Conservation (phyloP, 140 eudicot species). For the Erigeron philadelphicus region DNA sequence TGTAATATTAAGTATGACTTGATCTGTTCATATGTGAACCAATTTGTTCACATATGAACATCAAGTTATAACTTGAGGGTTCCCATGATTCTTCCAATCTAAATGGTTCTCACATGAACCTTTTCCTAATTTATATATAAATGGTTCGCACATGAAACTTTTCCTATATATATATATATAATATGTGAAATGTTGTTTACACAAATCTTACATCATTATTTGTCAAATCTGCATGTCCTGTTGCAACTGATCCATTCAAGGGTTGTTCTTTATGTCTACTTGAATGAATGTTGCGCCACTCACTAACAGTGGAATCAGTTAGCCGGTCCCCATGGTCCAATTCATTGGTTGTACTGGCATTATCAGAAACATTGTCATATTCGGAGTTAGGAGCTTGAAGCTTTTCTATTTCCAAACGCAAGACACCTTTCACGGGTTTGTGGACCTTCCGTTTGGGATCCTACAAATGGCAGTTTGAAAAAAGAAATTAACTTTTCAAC, state of each 20-base stretch:
- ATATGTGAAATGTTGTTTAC: constrained; percentile 11
- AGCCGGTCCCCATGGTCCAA: constrained; percentile 51
- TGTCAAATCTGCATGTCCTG: constrained; percentile 43
- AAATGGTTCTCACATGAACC: too few species aligned
- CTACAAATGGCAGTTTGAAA: constrained; percentile 31
- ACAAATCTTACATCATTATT: constrained; percentile 61
- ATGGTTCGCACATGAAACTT: too few species aligned
- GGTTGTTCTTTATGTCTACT: constrained; percentile 51
- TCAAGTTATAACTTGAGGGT: too few species aligned
- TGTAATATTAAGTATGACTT: too few species aligned
- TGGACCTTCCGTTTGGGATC: constrained; percentile 95
- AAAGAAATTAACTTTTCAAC: background rate
- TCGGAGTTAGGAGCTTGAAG: constrained; percentile 65
- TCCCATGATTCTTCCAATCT: too few species aligned
- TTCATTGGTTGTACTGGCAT: constrained; percentile 52
- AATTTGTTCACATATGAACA: too few species aligned
- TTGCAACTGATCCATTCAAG: constrained; percentile 52
- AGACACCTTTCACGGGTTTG: constrained; percentile 87
- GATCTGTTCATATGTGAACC: too few species aligned
- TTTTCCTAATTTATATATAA: too few species aligned
- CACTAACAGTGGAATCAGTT: constrained; percentile 45
- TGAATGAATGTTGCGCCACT: constrained; percentile 46
- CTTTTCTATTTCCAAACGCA: constrained; percentile 88
- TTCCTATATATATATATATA: background rate
- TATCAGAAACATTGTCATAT: constrained; percentile 60